phyloP scores from a whole-genome alignment of 805 yeast genomes.

The Millerago galiae region DNA sequence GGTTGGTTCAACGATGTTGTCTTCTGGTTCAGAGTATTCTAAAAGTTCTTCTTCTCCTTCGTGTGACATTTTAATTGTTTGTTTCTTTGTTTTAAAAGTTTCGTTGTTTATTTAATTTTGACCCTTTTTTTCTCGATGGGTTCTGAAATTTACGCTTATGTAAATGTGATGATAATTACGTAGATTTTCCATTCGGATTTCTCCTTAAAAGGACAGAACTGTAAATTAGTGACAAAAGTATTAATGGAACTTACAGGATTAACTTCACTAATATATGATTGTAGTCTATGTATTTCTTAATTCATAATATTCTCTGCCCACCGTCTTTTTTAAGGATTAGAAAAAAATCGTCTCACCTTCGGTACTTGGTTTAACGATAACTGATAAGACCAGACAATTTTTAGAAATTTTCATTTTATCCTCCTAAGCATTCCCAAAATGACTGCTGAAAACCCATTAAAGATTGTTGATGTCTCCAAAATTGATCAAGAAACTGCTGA shows the following conservation, averaged over 20 bases:
- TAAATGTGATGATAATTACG: not conserved
- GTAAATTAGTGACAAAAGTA: too few species aligned
- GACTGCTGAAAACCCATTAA: constrained; percentile 35
- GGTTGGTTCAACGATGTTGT: constrained; percentile 57
- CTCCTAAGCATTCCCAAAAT: not conserved
- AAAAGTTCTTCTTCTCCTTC: constrained; percentile 99
- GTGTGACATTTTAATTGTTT: constrained; percentile 57
- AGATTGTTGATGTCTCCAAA: constrained; percentile 52
- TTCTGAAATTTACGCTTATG: not conserved
- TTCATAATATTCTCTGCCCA: too few species aligned
- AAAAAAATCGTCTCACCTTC: too few species aligned
- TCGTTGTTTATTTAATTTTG: not conserved
- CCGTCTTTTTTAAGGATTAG: too few species aligned
- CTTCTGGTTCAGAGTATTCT: constrained; percentile 98
- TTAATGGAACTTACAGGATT: too few species aligned
- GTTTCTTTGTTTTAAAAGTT: not conserved
- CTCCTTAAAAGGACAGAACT: too few species aligned
- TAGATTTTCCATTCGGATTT: too few species aligned
- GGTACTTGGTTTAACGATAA: too few species aligned
- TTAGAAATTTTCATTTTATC: too few species aligned
- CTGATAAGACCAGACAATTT: too few species aligned
- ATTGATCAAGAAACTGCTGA: constrained; percentile 38
- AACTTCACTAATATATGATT: too few species aligned
- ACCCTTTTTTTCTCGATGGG: not conserved
- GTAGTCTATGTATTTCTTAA: too few species aligned